Base-by-base conservation (phyloP, 768 basidiomycete genomes). In the Hygrocybe punicea region DNA sequence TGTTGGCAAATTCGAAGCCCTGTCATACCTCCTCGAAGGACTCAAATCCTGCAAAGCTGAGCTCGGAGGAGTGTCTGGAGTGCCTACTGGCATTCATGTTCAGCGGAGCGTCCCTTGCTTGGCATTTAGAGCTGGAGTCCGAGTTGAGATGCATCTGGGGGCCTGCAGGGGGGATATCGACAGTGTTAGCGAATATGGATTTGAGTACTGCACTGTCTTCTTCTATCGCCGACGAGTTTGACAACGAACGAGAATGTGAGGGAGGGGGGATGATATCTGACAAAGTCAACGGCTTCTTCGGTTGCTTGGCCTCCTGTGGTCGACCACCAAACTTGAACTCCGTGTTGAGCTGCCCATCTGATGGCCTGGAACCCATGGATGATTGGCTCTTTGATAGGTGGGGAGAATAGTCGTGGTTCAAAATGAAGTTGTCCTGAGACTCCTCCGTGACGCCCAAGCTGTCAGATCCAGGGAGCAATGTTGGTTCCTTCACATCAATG, bases 1-100 rank as follows among this genome's bases (percentile, higher is more conserved):
- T 73, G 7, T 80, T 75, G 24, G 76, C 76, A 67, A 88, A 91
- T 65, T 91, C 89, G 59, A 91, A 92, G 1, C 85, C 87, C 50
- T 87, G 80, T 29, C 89, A 75, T n/a, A 91, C 81, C 64, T 90
- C 89, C 17, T 86, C 84, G 60, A 90, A 92, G 0, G 87, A 86
- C 46, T 86, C 84, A 14, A 91, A 77, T 0, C 89, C 89, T 4
- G 73, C 76, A 62, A 92, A 91, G 67, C 88, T 90, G 51, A 81
- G 66, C 2, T 71, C 81, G 0, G 87, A 89, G 2, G 75, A 68
- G 29, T 74, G 74, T 6, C 79, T 67, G 1, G 81, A 78, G 44
- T 71, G 73, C 6, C 69, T 51, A 53, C 63, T 45, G 25, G 67
- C 65, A 61, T 66, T 62, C 53, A 57, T 23, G n/a, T n/a, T n/a